These are phyloP conservation scores for Beta vulgaris DNA, from an alignment of 148 eudicot species.

Conservation along the genomic window DNA sequence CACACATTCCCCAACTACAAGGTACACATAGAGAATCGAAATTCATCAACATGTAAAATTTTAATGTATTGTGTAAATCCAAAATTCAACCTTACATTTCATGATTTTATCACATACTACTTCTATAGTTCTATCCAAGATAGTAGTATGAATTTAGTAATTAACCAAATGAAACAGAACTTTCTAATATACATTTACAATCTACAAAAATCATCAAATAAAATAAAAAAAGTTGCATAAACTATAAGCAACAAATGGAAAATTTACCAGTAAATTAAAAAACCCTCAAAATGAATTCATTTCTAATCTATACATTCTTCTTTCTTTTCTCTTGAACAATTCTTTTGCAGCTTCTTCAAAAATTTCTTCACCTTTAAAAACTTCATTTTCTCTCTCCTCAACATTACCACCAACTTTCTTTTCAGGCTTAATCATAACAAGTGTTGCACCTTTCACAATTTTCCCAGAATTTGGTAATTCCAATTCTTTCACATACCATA, in stretches of 20 bases:
- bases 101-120: too few relatives aligned
- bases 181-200: background rate
- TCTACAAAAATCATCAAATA: constrained; percentile 1
- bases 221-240: background rate
- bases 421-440: constrained; percentile 52
- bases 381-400: constrained; percentile 2
- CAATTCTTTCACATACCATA: constrained; percentile 57
- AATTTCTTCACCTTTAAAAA: constrained; percentile 30
- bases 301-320: constrained; percentile 31
- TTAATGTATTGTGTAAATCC: too few relatives aligned
- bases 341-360: constrained; percentile 39
- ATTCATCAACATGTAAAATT: too few relatives aligned
- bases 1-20: too few relatives aligned
- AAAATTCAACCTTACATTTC: too few relatives aligned
- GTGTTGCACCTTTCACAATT: constrained; percentile 65
- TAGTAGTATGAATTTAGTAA: background rate
- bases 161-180: too few relatives aligned
- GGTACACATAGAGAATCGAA: too few relatives aligned
- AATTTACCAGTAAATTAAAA: background rate
- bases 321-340: constrained; percentile 34
- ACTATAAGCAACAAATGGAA: background rate
- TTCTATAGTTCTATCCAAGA: too few relatives aligned
- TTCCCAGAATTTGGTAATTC: constrained; percentile 45
- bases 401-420: constrained; percentile 4
- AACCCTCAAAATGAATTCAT: constrained; percentile 29